Conservation (phyloP, 805 yeast genomes). For the Ogataea methanolica region DNA sequence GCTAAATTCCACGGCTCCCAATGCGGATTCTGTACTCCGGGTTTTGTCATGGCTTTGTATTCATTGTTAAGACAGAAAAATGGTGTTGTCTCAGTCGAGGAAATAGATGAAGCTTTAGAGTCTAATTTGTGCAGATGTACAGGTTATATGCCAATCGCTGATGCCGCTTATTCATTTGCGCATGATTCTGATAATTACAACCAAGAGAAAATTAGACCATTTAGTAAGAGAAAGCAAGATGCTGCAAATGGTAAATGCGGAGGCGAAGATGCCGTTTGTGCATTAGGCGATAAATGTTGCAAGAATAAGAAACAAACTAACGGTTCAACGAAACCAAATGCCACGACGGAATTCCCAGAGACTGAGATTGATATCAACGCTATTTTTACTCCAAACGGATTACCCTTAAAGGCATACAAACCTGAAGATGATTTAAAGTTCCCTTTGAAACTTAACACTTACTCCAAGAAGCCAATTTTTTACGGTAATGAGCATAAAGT, state of each 20-base stretch:
- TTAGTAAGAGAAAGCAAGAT: slow-evolving; percentile 8
- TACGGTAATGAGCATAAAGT: slow-evolving; percentile 35
- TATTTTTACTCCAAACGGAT: slow-evolving; percentile 35
- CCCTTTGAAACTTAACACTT: slow-evolving; percentile 32
- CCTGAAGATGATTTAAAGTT: slow-evolving; percentile 36
- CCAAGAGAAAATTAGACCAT: slow-evolving; percentile 18
- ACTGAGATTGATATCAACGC: slow-evolving; percentile 31
- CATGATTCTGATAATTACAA: slow-evolving; percentile 30
- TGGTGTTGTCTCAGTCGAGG: slow-evolving; percentile 33
- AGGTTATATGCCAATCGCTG: slow-evolving; percentile 46
- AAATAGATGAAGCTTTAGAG: slow-evolving; percentile 40
- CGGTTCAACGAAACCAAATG: neutral
- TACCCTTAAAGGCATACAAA: slow-evolving; percentile 35
- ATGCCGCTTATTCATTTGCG: slow-evolving; percentile 42
- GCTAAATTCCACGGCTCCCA: slow-evolving; percentile 47
- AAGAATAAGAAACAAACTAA: slow-evolving; percentile 20
- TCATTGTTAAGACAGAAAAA: slow-evolving; percentile 36
- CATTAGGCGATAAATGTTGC: slow-evolving; percentile 34
- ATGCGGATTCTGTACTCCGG: slow-evolving; percentile 50
- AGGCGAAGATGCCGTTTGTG: slow-evolving; percentile 19
- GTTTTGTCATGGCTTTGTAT: slow-evolving; percentile 45
- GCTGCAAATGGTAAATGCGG: slow-evolving; percentile 2
- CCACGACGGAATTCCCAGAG: slow-evolving; percentile 23
- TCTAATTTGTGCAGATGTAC: slow-evolving; percentile 47
- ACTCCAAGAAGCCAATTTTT: slow-evolving; percentile 26